Evolutionary conservation across 2,329 filamentous ascomycete species (phyloP).

Genomic region (Aspergillus versicolor): DNA sequence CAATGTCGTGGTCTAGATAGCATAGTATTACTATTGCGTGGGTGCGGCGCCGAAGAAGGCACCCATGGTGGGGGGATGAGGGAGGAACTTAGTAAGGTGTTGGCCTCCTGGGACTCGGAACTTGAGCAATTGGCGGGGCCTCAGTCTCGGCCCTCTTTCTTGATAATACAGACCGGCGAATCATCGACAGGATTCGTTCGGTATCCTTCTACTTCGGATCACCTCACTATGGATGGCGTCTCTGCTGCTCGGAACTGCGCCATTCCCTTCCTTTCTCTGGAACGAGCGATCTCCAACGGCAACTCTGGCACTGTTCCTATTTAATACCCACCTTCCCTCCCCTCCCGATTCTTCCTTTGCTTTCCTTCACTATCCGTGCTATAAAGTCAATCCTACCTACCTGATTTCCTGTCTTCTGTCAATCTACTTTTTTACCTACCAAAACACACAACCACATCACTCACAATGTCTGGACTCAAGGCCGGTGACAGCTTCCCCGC

Average conservation of each 20-base stretch:
- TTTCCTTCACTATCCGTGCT: background rate
- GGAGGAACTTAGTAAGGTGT: background rate
- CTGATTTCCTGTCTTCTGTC: constrained; percentile 18
- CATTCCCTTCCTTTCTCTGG: constrained; percentile 11
- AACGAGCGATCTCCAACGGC: constrained; percentile 14
- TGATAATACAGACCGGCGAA: constrained; percentile 28
- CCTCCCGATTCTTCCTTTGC: constrained; percentile 4
- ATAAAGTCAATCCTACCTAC: constrained; percentile 12
- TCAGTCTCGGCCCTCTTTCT: constrained; percentile 38
- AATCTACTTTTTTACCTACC: constrained; percentile 11
- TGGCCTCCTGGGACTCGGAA: background rate
- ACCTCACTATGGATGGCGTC: constrained; percentile 22
- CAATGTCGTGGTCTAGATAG: constrained; percentile 20
- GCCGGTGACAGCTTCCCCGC: constrained; percentile 80
- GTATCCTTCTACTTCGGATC: constrained; percentile 38
- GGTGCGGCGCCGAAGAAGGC: constrained; percentile 1
- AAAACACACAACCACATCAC: constrained; percentile 10
- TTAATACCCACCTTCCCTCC: constrained; percentile 21
- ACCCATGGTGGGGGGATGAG: constrained; percentile 14
- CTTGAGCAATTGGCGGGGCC: constrained; percentile 17
- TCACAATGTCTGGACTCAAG: constrained; percentile 66
- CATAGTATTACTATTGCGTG: constrained; percentile 3
- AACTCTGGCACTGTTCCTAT: constrained; percentile 16
- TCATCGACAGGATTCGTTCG: constrained; percentile 40
- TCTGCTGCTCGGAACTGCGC: constrained; percentile 14